phyloP scores from a whole-genome alignment of 192 early-diverging fungal species.

The Chytriomyces sp. region DNA sequence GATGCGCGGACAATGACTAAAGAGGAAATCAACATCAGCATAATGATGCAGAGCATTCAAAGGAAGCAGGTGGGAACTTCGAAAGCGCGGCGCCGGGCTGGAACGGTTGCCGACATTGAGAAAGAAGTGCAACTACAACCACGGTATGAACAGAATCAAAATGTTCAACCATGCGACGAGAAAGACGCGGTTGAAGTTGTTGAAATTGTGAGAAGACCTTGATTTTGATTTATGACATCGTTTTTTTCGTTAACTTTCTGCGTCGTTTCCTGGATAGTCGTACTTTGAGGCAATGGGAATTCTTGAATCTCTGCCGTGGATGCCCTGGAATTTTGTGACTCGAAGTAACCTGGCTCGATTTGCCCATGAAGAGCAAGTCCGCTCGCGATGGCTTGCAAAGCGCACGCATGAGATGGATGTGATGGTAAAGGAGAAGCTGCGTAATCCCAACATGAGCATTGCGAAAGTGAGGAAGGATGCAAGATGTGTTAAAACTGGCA shows the following conservation, averaged over 20 bases:
- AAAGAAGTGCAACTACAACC: neutral
- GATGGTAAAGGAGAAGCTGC: neutral
- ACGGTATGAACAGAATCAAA: neutral
- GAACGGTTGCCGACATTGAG: neutral
- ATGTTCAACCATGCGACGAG: neutral
- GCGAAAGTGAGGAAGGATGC: neutral
- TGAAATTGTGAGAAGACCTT: neutral
- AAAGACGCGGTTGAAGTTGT: slow-evolving; percentile 7
- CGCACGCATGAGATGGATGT: neutral
- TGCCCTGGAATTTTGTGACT: slow-evolving; percentile 16
- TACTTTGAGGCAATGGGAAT: slow-evolving; percentile 7
- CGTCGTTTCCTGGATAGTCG: too few species aligned
- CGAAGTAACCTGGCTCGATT: neutral
- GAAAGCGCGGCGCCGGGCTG: neutral
- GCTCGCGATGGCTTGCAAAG: neutral
- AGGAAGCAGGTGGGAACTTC: neutral
- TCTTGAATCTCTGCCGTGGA: neutral
- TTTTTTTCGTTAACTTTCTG: too few species aligned
- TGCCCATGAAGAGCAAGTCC: neutral
- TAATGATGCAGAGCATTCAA: neutral
- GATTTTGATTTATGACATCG: too few species aligned
- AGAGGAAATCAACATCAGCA: slow-evolving; percentile 13
- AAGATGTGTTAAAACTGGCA: neutral
- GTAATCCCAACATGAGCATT: neutral
- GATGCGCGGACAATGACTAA: slow-evolving; percentile 10